Evolutionary conservation across 2,329 filamentous ascomycete species (phyloP).

Genomic region (Chaetothyriales sp.): DNA sequence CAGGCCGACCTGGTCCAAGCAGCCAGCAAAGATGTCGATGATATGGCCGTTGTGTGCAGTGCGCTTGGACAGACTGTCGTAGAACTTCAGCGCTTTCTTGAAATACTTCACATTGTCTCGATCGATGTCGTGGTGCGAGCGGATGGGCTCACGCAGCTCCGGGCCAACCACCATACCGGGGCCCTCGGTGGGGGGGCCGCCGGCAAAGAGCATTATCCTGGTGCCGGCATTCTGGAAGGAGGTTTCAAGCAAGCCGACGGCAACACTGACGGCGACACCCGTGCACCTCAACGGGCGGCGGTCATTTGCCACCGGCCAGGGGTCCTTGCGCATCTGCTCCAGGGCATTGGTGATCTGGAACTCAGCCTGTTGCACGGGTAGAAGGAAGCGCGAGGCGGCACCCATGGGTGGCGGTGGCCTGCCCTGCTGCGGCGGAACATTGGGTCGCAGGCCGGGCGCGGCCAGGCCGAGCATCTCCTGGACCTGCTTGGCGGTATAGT

Average conservation of each 20-base stretch:
- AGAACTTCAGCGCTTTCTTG: slow-evolving; percentile 98
- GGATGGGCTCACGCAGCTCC: slow-evolving; percentile 88
- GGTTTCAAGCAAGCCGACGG: slow-evolving; percentile 79
- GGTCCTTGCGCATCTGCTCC: slow-evolving; percentile 90
- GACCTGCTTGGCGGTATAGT: slow-evolving; percentile 97
- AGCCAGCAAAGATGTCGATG: slow-evolving; percentile 94
- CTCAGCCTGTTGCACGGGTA: slow-evolving; percentile 90
- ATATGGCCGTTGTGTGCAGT: slow-evolving; percentile 94
- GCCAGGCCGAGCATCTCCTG: slow-evolving; percentile 93
- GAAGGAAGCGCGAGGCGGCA: slow-evolving; percentile 74
- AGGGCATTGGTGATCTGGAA: slow-evolving; percentile 94
- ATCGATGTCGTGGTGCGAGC: slow-evolving; percentile 97
- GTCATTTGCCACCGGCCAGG: slow-evolving; percentile 93
- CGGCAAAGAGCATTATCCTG: slow-evolving; percentile 93
- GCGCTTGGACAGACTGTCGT: slow-evolving; percentile 84
- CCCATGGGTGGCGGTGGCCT: slow-evolving; percentile 57
- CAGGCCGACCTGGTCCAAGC: slow-evolving; percentile 90
- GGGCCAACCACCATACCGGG: slow-evolving; percentile 94
- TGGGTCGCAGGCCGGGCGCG: slow-evolving; percentile 57
- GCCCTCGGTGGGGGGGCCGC: slow-evolving; percentile 86
- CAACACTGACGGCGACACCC: slow-evolving; percentile 90
- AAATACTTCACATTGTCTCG: slow-evolving; percentile 99
- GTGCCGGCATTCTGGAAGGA: slow-evolving; percentile 93
- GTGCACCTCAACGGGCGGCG: slow-evolving; percentile 82
- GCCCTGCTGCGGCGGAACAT: slow-evolving; percentile 58